Percentiles rank a stretch among this genome's conserved stretches.
Evolutionary conservation across 2,329 filamentous ascomycete genomes (phyloP).

Genomic region (Fusarium sp.): DNA sequence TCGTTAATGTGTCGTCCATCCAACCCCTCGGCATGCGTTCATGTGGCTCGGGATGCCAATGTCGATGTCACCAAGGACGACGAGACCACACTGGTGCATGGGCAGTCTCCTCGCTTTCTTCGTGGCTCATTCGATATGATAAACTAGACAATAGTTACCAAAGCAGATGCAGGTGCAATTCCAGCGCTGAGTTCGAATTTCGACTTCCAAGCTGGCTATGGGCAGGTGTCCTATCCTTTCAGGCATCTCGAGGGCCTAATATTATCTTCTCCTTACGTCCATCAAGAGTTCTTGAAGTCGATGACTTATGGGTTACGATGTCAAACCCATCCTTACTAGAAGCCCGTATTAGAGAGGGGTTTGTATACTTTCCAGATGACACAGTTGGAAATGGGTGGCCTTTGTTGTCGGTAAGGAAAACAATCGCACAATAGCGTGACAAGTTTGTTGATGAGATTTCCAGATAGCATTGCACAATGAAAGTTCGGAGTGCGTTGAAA

Average conservation of each 20-base stretch:
- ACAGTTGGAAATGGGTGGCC: rapidly evolving
- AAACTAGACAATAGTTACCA: rapidly evolving
- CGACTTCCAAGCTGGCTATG: slow-evolving; percentile 21
- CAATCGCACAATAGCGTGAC: rapidly evolving
- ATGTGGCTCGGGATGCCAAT: slow-evolving; percentile 1
- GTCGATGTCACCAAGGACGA: slow-evolving; percentile 4
- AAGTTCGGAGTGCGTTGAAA: rapidly evolving
- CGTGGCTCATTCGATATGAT: slow-evolving; percentile 1
- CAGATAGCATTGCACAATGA: rapidly evolving
- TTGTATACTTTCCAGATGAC: slow-evolving; percentile 13
- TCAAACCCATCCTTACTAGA: rapidly evolving
- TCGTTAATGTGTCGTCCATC: not conserved
- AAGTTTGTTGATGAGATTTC: rapidly evolving
- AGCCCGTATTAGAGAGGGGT: rapidly evolving
- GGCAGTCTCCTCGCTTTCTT: not conserved
- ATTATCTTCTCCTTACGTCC: not conserved
- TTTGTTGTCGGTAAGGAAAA: not conserved
- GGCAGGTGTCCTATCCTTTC: not conserved
- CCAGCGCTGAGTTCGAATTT: not conserved
- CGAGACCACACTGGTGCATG: not conserved
- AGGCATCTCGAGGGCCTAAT: not conserved
- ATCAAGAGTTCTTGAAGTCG: not conserved
- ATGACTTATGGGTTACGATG: rapidly evolving
- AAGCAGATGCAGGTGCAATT: rapidly evolving
- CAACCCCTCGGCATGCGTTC: not conserved